Base-by-base conservation (phyloP, 2,329 filamentous ascomycete species). In the Verticillium isaacii region DNA sequence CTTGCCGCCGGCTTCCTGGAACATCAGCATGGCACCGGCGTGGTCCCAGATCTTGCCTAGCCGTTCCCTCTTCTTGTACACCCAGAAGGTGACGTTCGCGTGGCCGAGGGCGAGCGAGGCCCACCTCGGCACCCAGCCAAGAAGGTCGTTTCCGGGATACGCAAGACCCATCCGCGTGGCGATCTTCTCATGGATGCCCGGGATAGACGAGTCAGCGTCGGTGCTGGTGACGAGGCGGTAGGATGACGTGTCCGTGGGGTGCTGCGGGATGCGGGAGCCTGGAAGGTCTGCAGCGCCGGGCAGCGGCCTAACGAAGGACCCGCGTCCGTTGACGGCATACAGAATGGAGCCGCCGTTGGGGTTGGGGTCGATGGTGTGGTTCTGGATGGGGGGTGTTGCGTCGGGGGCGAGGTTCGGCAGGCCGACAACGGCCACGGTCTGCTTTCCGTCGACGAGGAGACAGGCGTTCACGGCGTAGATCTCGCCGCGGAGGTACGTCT, bases 21-120 rank as follows among this genome's bases (percentile, higher is more conserved):
- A 86, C 8, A 87, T 68, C 36, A 87, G 68, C 81, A 86, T 85
- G 0, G 83, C 84, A 2, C 84, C 84, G 0, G 84, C 83, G 61
- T 87, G 84, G 64, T 87, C 84, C 84, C 84, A 87, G 1, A 83
- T 75, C 72, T 87, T 86, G 11, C 78, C 84, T 12, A 74, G 74
- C 0, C 83, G 74, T 29, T 78, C 75, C 23, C 75, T 73, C 25
- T 72, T 71, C 64, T 78, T 80, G 72, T 86, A 87, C 11, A 85
- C 78, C 83, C 84, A 86, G 11, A 85, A 77, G 0, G 82, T 85
- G 50, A 78, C 75, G 70, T 85, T 83, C 11, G 78, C 82, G 5
- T 82, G 71, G 0, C 83, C 82, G 59, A 85, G 72, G 0, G 83
- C 83, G 25, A 86, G 74, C 2, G 73, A 73, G 0, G 79, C 78